A percentile compares a stretch with the other conserved stretches of the same genome.
Evolutionary conservation across 1,284 basidiomycete genomes (phyloP).

Genomic region (Ganoderma resinaceum): DNA sequence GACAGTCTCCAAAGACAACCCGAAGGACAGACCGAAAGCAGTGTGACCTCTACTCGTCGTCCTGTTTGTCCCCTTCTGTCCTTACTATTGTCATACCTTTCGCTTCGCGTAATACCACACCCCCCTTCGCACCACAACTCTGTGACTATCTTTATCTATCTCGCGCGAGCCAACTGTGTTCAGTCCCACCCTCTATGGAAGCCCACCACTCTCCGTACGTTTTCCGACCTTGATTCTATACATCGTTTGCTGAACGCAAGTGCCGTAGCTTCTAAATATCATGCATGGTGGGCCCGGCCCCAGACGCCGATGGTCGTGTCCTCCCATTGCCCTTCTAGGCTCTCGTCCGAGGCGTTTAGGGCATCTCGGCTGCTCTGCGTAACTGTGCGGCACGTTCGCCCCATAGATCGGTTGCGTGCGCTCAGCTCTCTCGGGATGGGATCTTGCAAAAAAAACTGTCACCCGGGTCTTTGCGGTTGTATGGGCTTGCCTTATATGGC

Average conservation of each 20-base stretch:
- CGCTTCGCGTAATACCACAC: not conserved
- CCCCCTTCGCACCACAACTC: not conserved
- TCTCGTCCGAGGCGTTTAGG: not conserved
- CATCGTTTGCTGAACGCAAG: not conserved
- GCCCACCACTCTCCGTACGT: not conserved
- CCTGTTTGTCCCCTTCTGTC: not conserved
- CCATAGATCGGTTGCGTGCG: not conserved
- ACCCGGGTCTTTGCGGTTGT: not conserved
- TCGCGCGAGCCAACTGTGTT: not conserved
- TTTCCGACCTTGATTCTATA: not conserved
- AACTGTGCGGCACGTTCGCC: constrained; percentile 4
- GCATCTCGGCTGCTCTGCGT: not conserved
- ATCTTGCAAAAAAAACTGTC: constrained; percentile 6
- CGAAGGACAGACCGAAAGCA: constrained; percentile 24
- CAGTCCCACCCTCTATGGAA: not conserved
- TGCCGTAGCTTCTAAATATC: not conserved
- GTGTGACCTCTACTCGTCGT: not conserved
- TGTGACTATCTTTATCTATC: not conserved
- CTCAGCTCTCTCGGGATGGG: not conserved
- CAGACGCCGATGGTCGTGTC: not conserved
- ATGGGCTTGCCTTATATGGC: constrained; percentile 16
- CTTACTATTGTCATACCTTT: not conserved
- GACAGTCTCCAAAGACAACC: constrained; percentile 27
- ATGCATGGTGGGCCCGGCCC: not conserved
- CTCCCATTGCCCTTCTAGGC: not conserved